Percentiles rank a stretch among this genome's conserved stretches.
Evolutionary conservation across 108 stramenopile genomes (phyloP).

Genomic region (Cylindrotheca fusiformis): DNA sequence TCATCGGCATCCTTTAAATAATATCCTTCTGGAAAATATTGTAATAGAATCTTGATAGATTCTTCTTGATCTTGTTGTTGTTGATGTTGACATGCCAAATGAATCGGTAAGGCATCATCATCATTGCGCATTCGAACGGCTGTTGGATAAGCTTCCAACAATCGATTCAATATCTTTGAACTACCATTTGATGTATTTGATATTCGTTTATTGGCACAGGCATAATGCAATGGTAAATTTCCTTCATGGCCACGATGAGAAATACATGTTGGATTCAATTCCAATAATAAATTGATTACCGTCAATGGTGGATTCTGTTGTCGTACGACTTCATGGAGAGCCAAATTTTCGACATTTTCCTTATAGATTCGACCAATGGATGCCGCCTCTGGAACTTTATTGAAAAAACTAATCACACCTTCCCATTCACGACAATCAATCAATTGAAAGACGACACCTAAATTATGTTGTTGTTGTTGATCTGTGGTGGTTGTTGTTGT

Average conservation of each 20-base stretch:
- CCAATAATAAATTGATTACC: conserved; percentile 21
- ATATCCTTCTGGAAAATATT: conserved; percentile 22
- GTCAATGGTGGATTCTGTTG: conserved; percentile 11
- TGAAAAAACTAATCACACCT: conserved; percentile 5
- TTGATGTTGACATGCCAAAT: conserved; percentile 15
- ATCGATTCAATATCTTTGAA: conserved; percentile 11
- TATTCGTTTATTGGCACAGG: conserved; percentile 12
- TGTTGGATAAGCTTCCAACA: conserved; percentile 17
- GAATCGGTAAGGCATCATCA: conserved; percentile 20
- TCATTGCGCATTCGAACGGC: conserved; percentile 13
- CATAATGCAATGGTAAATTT: conserved; percentile 29
- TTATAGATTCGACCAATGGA: background rate
- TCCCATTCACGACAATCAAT: conserved; percentile 22
- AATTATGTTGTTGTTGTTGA: background rate
- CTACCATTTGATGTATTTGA: conserved; percentile 1
- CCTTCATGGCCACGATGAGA: conserved; percentile 14
- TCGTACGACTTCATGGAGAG: conserved; percentile 17
- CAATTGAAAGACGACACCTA: conserved; percentile 9
- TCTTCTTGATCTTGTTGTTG: conserved; percentile 24
- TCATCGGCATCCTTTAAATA: conserved; percentile 16
- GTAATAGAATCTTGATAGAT: conserved; percentile 19
- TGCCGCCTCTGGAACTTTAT: conserved; percentile 8
- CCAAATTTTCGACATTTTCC: conserved; percentile 1
- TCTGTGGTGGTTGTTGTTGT: background rate
- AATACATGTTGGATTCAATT: conserved; percentile 4